Percentiles rank a stretch among this genome's conserved stretches.
Evolutionary conservation across 2,329 filamentous ascomycete species (phyloP).

Genomic region (Penicillium brasilianum): DNA sequence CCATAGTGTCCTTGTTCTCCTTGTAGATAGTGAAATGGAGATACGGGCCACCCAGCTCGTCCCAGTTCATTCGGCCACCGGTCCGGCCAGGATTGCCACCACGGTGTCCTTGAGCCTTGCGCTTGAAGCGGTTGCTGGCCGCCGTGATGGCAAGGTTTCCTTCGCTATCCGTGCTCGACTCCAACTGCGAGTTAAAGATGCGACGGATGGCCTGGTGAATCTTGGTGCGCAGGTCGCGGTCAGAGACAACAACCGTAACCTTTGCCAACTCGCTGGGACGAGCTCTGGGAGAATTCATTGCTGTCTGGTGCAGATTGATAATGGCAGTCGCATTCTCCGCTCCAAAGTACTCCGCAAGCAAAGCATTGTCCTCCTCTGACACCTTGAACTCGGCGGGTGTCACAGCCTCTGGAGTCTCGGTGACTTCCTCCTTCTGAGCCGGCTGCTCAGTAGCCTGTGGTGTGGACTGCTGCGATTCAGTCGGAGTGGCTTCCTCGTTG

Average conservation of each 20-base stretch:
- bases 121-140: slow-evolving; percentile 42
- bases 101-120: slow-evolving; percentile 33
- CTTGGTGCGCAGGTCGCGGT: slow-evolving; percentile 65
- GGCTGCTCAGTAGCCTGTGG: slow-evolving; percentile 21
- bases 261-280: slow-evolving; percentile 62
- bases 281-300: slow-evolving; percentile 59
- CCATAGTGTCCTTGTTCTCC: slow-evolving; percentile 97
- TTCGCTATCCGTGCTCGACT: slow-evolving; percentile 75
- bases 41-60: slow-evolving; percentile 75
- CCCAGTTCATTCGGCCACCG: slow-evolving; percentile 60
- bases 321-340: slow-evolving; percentile 56
- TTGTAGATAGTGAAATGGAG: slow-evolving; percentile 93
- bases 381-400: slow-evolving; percentile 39
- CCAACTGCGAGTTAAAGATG: slow-evolving; percentile 77
- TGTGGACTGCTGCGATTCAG: slow-evolving; percentile 1
- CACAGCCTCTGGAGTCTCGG: slow-evolving; percentile 15
- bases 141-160: slow-evolving; percentile 67
- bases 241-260: slow-evolving; percentile 61
- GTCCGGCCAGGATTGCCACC: slow-evolving; percentile 35
- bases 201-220: slow-evolving; percentile 73
- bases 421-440: slow-evolving; percentile 17
- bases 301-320: slow-evolving; percentile 59
- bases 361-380: slow-evolving; percentile 51
- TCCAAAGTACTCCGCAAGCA: slow-evolving; percentile 58
- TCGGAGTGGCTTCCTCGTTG: slow-evolving; percentile 1